Conservation (phyloP, 2,329 filamentous ascomycete genomes). For the Paraconiothyrium sp. region DNA sequence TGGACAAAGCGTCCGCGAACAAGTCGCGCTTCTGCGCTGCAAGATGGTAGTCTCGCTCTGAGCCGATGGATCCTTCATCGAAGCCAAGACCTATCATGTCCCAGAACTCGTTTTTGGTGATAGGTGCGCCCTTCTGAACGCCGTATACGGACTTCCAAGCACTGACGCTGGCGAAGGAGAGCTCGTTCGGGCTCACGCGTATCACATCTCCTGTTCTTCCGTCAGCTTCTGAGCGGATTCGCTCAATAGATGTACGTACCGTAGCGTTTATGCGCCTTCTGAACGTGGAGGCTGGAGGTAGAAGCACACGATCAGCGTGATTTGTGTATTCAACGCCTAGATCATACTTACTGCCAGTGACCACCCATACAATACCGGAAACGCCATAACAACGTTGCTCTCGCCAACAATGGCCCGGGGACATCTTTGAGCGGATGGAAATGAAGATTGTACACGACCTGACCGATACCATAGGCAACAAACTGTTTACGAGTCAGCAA, state of each 20-base stretch:
- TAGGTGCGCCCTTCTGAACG: constrained; percentile 1
- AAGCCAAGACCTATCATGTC: constrained; percentile 10
- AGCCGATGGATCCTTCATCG: constrained; percentile 6
- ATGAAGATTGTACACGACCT: constrained; percentile 44
- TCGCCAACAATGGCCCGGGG: constrained; percentile 47
- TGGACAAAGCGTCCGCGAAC: constrained; percentile 7
- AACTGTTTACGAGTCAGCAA: constrained; percentile 5
- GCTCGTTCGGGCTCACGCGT: constrained; percentile 7
- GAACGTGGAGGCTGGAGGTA: background rate
- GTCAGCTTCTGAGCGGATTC: background rate
- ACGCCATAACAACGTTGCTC: constrained; percentile 4
- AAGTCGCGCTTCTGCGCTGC: constrained; percentile 2
- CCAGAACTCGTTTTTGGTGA: constrained; percentile 4
- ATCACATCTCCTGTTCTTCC: background rate
- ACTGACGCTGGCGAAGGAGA: constrained; percentile 6
- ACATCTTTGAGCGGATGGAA: constrained; percentile 51
- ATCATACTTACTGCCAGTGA: background rate
- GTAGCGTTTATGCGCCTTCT: constrained; percentile 4
- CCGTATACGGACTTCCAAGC: constrained; percentile 2
- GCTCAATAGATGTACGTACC: background rate
- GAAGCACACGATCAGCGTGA: background rate
- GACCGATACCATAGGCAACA: constrained; percentile 1
- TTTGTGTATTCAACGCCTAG: background rate
- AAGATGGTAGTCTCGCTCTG: constrained; percentile 2
- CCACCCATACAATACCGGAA: constrained; percentile 2